Base-by-base conservation (phyloP, 192 early-diverging fungal genomes). In the Gaertneriomyces sp. region DNA sequence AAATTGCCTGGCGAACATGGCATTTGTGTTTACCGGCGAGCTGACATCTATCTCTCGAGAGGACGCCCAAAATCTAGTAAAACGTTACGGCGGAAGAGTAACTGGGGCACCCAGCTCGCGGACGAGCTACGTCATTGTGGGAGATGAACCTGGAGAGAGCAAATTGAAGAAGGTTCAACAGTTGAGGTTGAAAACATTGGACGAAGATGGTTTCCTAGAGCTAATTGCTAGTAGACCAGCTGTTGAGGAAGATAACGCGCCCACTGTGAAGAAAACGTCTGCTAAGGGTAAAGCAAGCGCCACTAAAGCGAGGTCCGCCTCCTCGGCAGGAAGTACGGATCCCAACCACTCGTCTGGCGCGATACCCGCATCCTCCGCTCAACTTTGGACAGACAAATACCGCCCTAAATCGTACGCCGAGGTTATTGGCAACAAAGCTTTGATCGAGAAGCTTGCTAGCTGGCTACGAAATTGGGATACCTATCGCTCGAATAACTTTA, bases 1-100 rank as follows among this genome's bases (percentile, higher is more conserved):
- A 17, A 85, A 86, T 59, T 94, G 92, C 44, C 77, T 89, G n/a
- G 53, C 66, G 54, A 91, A 88, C 14, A 66, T 87, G 55, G 87
- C 90, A 0, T 97, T 99, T 88, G 98, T 99, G 0, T 83, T 98
- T 47, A 93, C 96, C 4, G 98, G 98, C 49, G 93, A 98, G 52
- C 81, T 95, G 33, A 72, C 79, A 8, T 84, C 85, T 7, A 70
- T 98, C 11, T 81, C 85, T 3, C 84, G 93, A 9, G 87, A 93
- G 16, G 85, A 90, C 54, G 82, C 88, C 5, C 75, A 82, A 20
- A 90, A 94, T 74, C 72, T 98, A 16, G 87, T 95, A 16, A 97
- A 91, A 76, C 80, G 89, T 3, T 91, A 94, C 71, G 93, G 90
- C 58, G 95, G 91, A 78, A 78, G 87, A 41, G 82, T 95, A 9